Conservation (phyloP, 2,329 filamentous ascomycete genomes). For the Aspergillus spinulosporus region DNA sequence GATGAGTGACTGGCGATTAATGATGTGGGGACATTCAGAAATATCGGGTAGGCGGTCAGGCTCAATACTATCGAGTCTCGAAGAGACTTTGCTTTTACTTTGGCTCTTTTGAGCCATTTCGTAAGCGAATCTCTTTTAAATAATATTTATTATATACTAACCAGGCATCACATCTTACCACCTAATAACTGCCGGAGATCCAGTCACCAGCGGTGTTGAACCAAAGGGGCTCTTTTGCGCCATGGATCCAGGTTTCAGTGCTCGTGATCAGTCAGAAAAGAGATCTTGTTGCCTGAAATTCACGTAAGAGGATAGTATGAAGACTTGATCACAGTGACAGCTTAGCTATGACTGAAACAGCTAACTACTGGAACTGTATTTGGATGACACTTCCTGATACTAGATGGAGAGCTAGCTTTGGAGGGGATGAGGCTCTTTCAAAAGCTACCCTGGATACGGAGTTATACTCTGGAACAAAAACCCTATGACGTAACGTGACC, state of each 20-base stretch:
- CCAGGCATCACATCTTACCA: not conserved
- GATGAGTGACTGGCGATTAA: constrained; percentile 7
- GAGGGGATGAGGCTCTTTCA: not conserved
- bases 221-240: too few species aligned
- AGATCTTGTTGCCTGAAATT: constrained; percentile 4
- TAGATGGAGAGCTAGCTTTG: too few species aligned
- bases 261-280: not conserved
- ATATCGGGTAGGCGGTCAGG: constrained; percentile 20
- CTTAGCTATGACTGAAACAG: too few species aligned
- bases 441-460: not conserved
- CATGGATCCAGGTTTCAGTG: not conserved
- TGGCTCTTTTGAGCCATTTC: not conserved
- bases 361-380: too few species aligned
- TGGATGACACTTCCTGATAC: not conserved
- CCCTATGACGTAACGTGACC: not conserved
- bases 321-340: not conserved
- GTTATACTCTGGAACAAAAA: not conserved
- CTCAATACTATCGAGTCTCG: not conserved
- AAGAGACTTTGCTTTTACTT: not conserved
- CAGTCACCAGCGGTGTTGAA: not conserved
- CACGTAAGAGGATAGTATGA: not conserved
- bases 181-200: not conserved
- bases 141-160: not conserved
- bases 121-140: not conserved
- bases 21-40: constrained; percentile 15